Conservation (phyloP, 1,284 basidiomycete species). For the Marasmius sp. region DNA sequence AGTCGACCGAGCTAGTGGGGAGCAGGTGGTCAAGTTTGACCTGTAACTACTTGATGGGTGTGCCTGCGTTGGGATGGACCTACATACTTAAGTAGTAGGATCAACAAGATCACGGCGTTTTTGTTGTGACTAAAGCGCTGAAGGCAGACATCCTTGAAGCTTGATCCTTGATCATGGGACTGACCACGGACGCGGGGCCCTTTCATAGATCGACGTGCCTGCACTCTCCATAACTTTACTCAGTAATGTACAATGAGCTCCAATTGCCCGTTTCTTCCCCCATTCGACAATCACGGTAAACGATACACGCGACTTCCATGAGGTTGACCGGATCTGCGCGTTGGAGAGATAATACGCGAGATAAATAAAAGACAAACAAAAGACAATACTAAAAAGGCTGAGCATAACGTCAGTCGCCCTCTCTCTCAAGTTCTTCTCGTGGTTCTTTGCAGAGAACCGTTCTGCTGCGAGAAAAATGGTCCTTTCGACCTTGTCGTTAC, state of each 20-base stretch:
- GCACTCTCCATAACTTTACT: no score
- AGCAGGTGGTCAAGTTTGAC: slow-evolving; percentile 73
- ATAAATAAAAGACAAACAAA: not conserved
- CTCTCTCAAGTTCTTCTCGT: not conserved
- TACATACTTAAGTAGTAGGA: no score
- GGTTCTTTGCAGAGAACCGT: not conserved
- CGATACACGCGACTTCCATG: slow-evolving; percentile 1
- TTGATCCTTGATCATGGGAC: no score
- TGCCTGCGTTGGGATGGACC: no score
- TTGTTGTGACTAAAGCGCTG: no score
- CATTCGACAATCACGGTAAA: not conserved
- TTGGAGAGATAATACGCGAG: not conserved
- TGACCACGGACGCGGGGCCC: no score
- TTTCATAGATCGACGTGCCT: no score
- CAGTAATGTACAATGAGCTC: no score
- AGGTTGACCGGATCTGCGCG: not conserved
- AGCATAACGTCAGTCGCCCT: not conserved
- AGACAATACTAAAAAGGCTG: not conserved
- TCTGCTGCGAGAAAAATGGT: not conserved
- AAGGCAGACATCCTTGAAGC: no score
- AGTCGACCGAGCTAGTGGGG: slow-evolving; percentile 70
- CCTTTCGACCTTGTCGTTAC: slow-evolving; percentile 22
- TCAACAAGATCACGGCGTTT: no score
- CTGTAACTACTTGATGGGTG: slow-evolving; percentile 26
- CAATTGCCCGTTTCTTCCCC: no score